Evolutionary conservation across 2,329 filamentous ascomycete genomes (phyloP).

Genomic region (Tolypocladium paradoxum): DNA sequence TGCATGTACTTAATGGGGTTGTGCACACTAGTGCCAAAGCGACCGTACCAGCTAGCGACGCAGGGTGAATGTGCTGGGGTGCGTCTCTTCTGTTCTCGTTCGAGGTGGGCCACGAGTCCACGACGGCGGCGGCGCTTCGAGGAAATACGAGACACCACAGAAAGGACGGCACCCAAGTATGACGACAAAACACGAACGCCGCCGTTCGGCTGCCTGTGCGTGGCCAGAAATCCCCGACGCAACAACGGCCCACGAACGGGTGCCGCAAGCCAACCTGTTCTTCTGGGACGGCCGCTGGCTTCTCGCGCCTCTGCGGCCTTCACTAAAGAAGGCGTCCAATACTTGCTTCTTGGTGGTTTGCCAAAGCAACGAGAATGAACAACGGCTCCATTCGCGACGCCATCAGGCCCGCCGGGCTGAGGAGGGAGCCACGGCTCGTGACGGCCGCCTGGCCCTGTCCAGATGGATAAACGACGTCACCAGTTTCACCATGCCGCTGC

Average conservation of each 20-base stretch:
- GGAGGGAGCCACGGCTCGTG: constrained; percentile 7
- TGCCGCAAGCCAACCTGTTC: background rate
- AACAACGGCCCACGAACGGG: background rate
- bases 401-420: constrained; percentile 4
- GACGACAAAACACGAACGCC: background rate
- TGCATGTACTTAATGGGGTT: background rate
- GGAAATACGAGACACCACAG: background rate
- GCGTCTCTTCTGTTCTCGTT: background rate
- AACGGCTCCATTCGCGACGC: background rate
- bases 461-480: background rate
- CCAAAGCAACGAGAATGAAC: background rate
- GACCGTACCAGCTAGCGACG: background rate
- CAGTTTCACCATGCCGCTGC: background rate
- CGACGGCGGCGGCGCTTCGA: background rate
- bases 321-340: background rate
- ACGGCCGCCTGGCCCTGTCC: constrained; percentile 5
- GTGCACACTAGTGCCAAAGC: background rate
- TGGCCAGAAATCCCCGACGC: background rate
- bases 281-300: background rate
- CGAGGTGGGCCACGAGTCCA: background rate
- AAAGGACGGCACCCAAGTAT: background rate
- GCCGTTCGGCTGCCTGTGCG: background rate
- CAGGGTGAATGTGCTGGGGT: background rate
- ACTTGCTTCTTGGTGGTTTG: background rate
- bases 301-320: background rate